Base-by-base conservation (phyloP, 2,329 filamentous ascomycete genomes). In the Fusarium sp. region DNA sequence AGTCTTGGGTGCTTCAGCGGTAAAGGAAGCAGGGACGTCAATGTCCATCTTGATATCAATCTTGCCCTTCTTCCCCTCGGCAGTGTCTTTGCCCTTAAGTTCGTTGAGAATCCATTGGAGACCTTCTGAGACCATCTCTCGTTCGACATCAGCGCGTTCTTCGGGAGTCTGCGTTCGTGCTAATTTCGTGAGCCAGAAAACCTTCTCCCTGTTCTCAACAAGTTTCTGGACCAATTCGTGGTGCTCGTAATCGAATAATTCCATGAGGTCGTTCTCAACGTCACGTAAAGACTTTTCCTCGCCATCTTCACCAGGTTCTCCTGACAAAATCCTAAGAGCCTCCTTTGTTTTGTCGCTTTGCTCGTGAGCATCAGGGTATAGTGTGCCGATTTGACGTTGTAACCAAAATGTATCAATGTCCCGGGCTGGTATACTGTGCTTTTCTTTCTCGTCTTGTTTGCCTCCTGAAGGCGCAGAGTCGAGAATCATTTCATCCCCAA, bases 351-450 rank as follows among this genome's bases (percentile, higher is more conserved):
- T 98, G 79, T 96, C 93, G 77, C 97, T 93, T 78, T 98, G 95
- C 52, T 91, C 92, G 80, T 98, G 95, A 8, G 95, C 93, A 81
- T 99, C 96, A 15, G 93, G 88, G 78, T 98, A 98, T 5, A 97
- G 86, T 42, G 89, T 86, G 61, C 95, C 95, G 57, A 99, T 94
- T 78, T 98, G 93, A 71, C 96, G 89, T 81, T 98, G 96, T 65
- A 99, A 82, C 96, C 96, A 99, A 83, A 95, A 99, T 13, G 95
- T 95, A 80, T 99, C 96, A 70, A 99, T 97, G 63, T 98, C 94
- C 71, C 95, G 91, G 52, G 93, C 93, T 20, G 93, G 86, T 61
- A 99, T 89, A 30, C 88, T 84, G 52, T 90, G 88, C 63, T 89
- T 88, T 56, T 89, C 86, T 58, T 86, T 85, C 23, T 80, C 80